phyloP scores from a whole-genome alignment of 768 basidiomycete species.

The Podaxis sp. region DNA sequence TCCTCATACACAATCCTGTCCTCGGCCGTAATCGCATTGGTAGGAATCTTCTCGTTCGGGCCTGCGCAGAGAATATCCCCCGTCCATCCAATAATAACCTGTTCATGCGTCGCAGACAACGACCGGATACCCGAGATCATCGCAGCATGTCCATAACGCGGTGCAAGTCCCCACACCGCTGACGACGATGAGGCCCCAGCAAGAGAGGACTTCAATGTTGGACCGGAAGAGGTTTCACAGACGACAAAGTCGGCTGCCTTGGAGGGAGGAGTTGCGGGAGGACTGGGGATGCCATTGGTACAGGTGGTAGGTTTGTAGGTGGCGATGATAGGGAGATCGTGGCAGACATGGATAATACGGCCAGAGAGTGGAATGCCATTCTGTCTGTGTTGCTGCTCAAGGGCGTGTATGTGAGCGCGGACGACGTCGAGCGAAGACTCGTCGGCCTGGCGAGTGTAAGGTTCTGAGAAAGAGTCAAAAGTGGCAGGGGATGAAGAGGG shows the following conservation, averaged over 20 bases:
- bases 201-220: neutral
- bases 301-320: slow-evolving; percentile 43
- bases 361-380: slow-evolving; percentile 78
- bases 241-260: slow-evolving; percentile 45
- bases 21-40: slow-evolving; percentile 24
- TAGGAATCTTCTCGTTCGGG: slow-evolving; percentile 20
- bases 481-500: neutral
- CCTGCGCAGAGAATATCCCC: slow-evolving; percentile 73
- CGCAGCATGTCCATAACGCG: slow-evolving; percentile 88
- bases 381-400: slow-evolving; percentile 70
- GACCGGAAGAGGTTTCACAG: neutral
- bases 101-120: slow-evolving; percentile 80
- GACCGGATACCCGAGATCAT: slow-evolving; percentile 93
- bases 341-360: slow-evolving; percentile 88
- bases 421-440: slow-evolving; percentile 72
- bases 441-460: slow-evolving; percentile 62
- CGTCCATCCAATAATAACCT: slow-evolving; percentile 92
- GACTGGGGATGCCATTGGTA: slow-evolving; percentile 54
- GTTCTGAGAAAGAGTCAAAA: slow-evolving; percentile 77
- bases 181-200: slow-evolving; percentile 8
- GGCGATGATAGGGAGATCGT: slow-evolving; percentile 80
- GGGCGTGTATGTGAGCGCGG: slow-evolving; percentile 63
- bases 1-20: slow-evolving; percentile 67
- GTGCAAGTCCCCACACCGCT: slow-evolving; percentile 69
- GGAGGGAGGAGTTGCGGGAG: slow-evolving; percentile 77